Conservation (phyloP, 2,329 filamentous ascomycete genomes). For the Penicillium sp. region DNA sequence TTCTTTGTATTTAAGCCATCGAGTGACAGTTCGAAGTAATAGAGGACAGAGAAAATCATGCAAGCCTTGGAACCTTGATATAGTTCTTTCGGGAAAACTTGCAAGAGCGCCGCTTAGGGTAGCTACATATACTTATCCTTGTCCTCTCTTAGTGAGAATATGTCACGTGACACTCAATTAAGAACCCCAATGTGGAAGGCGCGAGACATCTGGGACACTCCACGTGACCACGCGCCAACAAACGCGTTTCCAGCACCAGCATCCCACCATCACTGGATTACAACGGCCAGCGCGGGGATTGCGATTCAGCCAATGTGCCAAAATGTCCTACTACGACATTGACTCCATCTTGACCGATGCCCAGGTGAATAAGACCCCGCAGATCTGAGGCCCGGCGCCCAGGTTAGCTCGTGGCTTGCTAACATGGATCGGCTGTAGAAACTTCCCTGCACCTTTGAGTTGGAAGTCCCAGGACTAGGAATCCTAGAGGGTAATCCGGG, state of each 20-base stretch:
- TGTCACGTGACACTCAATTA: neutral
- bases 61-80: no score
- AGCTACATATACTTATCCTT: no score
- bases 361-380: constrained; percentile 39
- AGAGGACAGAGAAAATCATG: no score
- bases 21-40: no score
- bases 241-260: constrained; percentile 17
- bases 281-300: constrained; percentile 8
- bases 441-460: constrained; percentile 92
- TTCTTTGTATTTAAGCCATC: no score
- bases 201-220: neutral
- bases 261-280: constrained; percentile 1
- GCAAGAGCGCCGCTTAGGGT: no score
- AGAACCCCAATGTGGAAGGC: neutral
- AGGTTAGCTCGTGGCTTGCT: constrained; percentile 11
- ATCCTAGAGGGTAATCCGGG: constrained; percentile 85
- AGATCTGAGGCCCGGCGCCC: neutral
- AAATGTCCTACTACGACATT: constrained; percentile 56
- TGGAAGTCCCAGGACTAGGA: constrained; percentile 84
- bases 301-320: constrained; percentile 20
- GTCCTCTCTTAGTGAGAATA: neutral
- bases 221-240: constrained; percentile 26
- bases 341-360: constrained; percentile 56
- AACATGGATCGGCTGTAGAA: constrained; percentile 63
- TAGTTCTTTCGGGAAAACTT: no score